Evolutionary conservation across 164 flowering plant species (phyloP), one percentile per base, ranked within the genome.

Genomic region (grape (Vitis vinifera)): DNA sequence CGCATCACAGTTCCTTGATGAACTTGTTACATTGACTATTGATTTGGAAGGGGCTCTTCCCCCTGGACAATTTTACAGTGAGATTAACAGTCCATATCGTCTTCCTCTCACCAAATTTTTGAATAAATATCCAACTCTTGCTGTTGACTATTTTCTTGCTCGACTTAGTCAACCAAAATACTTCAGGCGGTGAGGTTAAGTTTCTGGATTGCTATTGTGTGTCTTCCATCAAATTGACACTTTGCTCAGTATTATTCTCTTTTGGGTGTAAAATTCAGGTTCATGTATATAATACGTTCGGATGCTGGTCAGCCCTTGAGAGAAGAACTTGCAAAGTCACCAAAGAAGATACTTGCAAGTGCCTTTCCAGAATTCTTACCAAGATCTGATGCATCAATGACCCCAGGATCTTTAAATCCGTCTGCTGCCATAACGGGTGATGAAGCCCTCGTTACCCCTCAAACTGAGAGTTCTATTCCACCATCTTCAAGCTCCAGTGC

Each of bases 221-320:
- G 17, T 61, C 1, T 61, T 11, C 5, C 30, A 17, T 68, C 9
- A 7, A n/a, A 2, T 57, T 58, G 10, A 29, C 44, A 31, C 10
- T 59, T 16, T 4, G 23, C 30, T 16, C 23, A 63, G 51, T 59
- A 14, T 63, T n/a, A 67, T 51, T 13, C 27, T 51, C 53, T 30
- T 27, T 62, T 62, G 55, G 51, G 49, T 68, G 19, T 68, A 49
- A 71, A 29, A 17, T 71, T 51, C 84, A 96, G 99, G 84, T 93
- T 96, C 72, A 93, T 93, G 98, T 91, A 93, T 73, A 91, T 93
- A 68, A 87, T 96, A 66, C 82, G 90, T 55, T 93, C 99, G 57
- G 99, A 96, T 83, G 97, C 93, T 80, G 99, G 99, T n/a, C 97
- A 87, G 62, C 92, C 97, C n/a, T 76, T 96, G 71, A 87, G 99